Evolutionary conservation across 345 rosid genomes (phyloP).

Genomic region (Raphanus sativus): DNA sequence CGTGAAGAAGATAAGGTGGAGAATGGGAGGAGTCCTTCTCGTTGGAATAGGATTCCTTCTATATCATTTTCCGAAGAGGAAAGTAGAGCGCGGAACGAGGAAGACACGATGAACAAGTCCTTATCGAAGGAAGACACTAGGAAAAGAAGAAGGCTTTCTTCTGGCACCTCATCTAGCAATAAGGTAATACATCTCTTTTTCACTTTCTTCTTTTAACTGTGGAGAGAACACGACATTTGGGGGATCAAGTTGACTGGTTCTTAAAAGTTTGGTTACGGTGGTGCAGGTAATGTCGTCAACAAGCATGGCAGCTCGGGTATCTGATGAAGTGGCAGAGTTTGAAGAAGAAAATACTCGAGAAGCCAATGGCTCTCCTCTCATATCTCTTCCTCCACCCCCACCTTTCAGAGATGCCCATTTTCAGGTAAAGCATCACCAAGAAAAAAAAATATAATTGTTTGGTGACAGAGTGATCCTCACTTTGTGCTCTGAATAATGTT

Average conservation of each 20-base stretch:
- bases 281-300: conserved; percentile 51
- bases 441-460: too few relatives aligned
- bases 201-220: not conserved
- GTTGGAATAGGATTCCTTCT: conserved; percentile 42
- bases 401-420: conserved; percentile 42
- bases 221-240: not conserved
- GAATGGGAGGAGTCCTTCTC: conserved; percentile 37
- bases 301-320: conserved; percentile 70
- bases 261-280: not conserved
- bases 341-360: conserved; percentile 54
- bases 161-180: conserved; percentile 42
- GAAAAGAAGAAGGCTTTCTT: conserved; percentile 52
- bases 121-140: conserved; percentile 46
- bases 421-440: conserved; percentile 19
- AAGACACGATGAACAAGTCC: conserved; percentile 35
- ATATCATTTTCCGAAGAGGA: conserved; percentile 47
- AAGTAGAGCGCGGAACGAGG: conserved; percentile 39
- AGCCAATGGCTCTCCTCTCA: conserved; percentile 43
- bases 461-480: not conserved
- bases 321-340: conserved; percentile 50
- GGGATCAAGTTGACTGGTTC: not conserved
- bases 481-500: not conserved
- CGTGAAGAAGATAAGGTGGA: conserved; percentile 41
- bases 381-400: conserved; percentile 53
- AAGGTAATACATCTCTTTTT: conserved; percentile 43